Evolutionary conservation across 164 flowering plant species (phyloP).

Genomic region (Hamamelis virginiana): DNA sequence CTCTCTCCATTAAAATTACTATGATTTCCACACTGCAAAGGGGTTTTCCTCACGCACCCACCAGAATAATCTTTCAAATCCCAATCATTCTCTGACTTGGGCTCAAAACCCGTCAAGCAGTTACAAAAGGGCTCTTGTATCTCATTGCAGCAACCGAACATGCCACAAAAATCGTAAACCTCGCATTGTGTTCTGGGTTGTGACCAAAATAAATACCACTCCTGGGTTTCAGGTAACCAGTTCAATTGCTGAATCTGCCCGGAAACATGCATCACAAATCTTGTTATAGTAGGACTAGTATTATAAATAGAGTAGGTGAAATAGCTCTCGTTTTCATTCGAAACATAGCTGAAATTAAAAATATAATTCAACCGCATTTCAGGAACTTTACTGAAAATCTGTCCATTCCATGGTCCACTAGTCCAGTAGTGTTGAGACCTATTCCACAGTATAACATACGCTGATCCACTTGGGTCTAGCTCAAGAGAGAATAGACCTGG

Average conservation of each 20-base stretch:
- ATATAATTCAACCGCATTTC: slow-evolving; percentile 46
- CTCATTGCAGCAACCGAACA: slow-evolving; percentile 37
- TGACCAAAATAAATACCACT: slow-evolving; percentile 45
- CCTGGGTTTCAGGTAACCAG: slow-evolving; percentile 19
- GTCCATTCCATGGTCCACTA: too few relatives aligned
- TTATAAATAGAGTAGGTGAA: slow-evolving; percentile 30
- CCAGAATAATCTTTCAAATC: too few relatives aligned
- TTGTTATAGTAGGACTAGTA: slow-evolving; percentile 15
- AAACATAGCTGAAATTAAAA: too few relatives aligned
- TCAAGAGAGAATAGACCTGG: too few relatives aligned
- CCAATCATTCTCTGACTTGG: too few relatives aligned
- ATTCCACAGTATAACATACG: too few relatives aligned
- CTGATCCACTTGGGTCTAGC: too few relatives aligned
- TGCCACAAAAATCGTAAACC: slow-evolving; percentile 44
- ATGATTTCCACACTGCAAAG: slow-evolving; percentile 24
- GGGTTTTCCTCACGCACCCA: too few relatives aligned
- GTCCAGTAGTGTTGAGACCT: too few relatives aligned
- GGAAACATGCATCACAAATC: slow-evolving; percentile 34
- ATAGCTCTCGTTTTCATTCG: too few relatives aligned
- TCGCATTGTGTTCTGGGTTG: slow-evolving; percentile 42
- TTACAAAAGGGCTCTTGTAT: slow-evolving; percentile 18
- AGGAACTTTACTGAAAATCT: slow-evolving; percentile 47
- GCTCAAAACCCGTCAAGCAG: slow-evolving; percentile 35
- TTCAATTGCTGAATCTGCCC: slow-evolving; percentile 37
- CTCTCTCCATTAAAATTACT: slow-evolving; percentile 7